Evolutionary conservation across 2,329 filamentous ascomycete species (phyloP).

Genomic region (Phialemoniopsis sp.): DNA sequence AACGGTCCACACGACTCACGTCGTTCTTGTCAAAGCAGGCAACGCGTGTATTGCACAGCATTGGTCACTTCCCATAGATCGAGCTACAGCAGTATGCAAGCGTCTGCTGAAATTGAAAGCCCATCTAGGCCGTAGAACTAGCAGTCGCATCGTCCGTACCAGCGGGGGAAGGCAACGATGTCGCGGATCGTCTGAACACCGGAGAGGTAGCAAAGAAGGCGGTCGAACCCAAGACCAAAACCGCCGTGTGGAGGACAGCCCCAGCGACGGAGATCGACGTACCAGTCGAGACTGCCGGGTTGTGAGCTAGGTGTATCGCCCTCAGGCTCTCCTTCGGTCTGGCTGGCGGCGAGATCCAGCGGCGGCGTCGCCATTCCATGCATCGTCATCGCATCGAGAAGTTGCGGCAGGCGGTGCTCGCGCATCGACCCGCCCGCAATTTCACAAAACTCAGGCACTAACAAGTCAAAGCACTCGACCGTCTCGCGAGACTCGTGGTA

Average conservation of each 20-base stretch:
- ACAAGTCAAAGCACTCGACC: constrained; percentile 85
- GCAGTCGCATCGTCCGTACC: constrained; percentile 59
- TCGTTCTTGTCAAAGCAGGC: constrained; percentile 27
- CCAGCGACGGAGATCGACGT: constrained; percentile 81
- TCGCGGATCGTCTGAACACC: constrained; percentile 82
- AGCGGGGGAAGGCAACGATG: constrained; percentile 81
- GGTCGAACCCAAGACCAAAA: constrained; percentile 87
- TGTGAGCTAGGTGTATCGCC: no score
- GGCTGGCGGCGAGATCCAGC: constrained; percentile 7
- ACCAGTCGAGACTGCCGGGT: constrained; percentile 65
- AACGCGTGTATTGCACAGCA: constrained; percentile 32
- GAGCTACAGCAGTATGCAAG: constrained; percentile 4
- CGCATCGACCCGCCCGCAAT: constrained; percentile 86
- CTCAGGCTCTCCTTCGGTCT: constrained; percentile 9
- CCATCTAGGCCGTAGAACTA: constrained; percentile 20
- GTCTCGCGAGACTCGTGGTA: constrained; percentile 33
- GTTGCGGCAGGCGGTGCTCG: constrained; percentile 68
- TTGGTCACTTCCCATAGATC: background rate
- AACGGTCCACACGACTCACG: constrained; percentile 17
- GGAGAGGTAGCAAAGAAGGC: constrained; percentile 77
- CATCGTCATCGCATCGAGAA: constrained; percentile 67
- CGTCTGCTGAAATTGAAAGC: background rate
- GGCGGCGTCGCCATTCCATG: constrained; percentile 54
- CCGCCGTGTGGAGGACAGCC: constrained; percentile 90
- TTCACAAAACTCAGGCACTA: constrained; percentile 83